Percentiles rank a stretch among this genome's conserved stretches.
phyloP scores from a whole-genome alignment of 1,284 basidiomycete species.

The Tylopilus sp. region DNA sequence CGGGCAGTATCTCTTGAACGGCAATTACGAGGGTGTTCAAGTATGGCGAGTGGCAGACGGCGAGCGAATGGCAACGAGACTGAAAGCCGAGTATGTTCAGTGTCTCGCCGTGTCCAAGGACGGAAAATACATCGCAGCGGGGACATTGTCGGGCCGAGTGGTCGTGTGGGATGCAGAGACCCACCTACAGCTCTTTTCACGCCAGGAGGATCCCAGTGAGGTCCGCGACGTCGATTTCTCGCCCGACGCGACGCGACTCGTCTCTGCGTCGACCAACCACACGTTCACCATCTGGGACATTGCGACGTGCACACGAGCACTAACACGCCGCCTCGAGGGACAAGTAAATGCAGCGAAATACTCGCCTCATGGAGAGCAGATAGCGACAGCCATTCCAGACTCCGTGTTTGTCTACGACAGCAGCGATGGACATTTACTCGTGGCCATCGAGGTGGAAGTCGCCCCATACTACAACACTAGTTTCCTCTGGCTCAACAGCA shows the following conservation, averaged over 20 bases:
- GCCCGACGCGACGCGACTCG: background rate
- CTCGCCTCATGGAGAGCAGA: background rate
- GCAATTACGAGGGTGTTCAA: background rate
- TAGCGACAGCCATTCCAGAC: background rate
- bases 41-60: background rate
- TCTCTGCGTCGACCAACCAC: background rate
- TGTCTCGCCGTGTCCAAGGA: background rate
- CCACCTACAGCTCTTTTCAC: background rate
- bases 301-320: background rate
- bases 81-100: background rate
- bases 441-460: background rate
- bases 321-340: background rate
- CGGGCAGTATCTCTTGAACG: background rate
- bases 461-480: background rate
- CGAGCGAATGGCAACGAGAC: background rate
- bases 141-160: background rate
- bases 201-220: background rate
- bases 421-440: background rate
- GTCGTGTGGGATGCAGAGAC: background rate
- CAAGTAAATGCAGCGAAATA: background rate
- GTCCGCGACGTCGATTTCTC: background rate
- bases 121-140: background rate
- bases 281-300: background rate
- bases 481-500: background rate
- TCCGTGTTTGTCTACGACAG: background rate